Evolutionary conservation across 2,329 filamentous ascomycete species (phyloP).

Genomic region (Fusarium oxysporum): DNA sequence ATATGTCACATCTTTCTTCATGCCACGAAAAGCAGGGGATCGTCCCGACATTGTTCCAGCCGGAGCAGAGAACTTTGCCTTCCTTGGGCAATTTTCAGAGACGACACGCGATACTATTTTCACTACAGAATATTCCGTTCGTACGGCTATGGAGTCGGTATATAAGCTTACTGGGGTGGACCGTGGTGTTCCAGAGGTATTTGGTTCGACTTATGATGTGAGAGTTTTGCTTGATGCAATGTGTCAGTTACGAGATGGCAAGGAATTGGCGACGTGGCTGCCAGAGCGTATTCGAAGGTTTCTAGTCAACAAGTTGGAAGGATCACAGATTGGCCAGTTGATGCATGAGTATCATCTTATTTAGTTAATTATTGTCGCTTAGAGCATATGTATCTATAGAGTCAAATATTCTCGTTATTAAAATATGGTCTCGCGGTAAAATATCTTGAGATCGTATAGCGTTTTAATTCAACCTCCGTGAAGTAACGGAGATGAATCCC

Average conservation of each 20-base stretch:
- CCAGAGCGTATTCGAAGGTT: background rate
- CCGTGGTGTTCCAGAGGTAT: conserved; percentile 3
- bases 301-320: background rate
- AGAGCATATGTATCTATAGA: background rate
- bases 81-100: background rate
- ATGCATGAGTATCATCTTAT: conserved; percentile 6
- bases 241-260: background rate
- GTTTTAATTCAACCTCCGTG: background rate
- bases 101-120: conserved; percentile 2
- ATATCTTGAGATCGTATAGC: too few species aligned
- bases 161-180: background rate
- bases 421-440: background rate
- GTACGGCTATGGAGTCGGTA: conserved; percentile 2
- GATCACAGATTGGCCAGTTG: background rate
- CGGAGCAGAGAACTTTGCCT: conserved; percentile 6
- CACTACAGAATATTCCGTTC: background rate
- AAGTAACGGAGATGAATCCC: background rate
- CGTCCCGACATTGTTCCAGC: background rate
- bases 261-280: background rate
- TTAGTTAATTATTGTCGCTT: background rate
- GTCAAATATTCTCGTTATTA: too few species aligned
- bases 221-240: background rate
- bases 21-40: background rate
- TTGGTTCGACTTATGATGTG: conserved; percentile 4
- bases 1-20: conserved; percentile 1